Conservation (phyloP, 768 basidiomycete genomes). For the Holtermanniella nyarrowii region DNA sequence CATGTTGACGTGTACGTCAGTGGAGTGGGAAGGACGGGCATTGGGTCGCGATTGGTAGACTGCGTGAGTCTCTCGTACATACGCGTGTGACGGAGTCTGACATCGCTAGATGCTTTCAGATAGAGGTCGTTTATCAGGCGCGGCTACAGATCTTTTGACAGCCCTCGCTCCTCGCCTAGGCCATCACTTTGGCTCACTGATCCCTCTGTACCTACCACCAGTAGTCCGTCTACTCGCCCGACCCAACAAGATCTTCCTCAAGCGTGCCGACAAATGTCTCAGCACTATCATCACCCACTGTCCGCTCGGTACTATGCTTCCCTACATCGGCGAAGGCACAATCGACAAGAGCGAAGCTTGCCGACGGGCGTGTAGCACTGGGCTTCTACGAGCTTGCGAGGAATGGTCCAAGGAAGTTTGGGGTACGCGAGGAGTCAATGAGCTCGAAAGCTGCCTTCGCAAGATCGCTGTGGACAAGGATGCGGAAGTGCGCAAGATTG, state of each 20-base stretch:
- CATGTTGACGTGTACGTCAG: slow-evolving; percentile 28
- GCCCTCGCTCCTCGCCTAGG: slow-evolving; percentile 41
- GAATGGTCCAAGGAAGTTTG: slow-evolving; percentile 34
- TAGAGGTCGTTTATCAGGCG: slow-evolving; percentile 35
- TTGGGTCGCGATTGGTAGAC: slow-evolving; percentile 28
- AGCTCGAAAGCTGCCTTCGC: slow-evolving; percentile 39
- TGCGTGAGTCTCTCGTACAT: slow-evolving; percentile 26
- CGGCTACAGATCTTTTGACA: slow-evolving; percentile 39
- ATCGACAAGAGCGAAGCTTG: slow-evolving; percentile 36
- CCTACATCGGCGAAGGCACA: slow-evolving; percentile 33
- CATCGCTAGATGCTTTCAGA: slow-evolving; percentile 36
- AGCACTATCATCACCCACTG: slow-evolving; percentile 40
- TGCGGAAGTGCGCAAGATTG: slow-evolving; percentile 38
- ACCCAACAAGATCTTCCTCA: slow-evolving; percentile 44
- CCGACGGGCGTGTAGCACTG: slow-evolving; percentile 25
- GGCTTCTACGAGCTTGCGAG: slow-evolving; percentile 23
- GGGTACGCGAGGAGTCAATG: slow-evolving; percentile 23
- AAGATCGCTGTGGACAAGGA: slow-evolving; percentile 43
- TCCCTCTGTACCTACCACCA: slow-evolving; percentile 40
- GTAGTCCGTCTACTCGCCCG: slow-evolving; percentile 41
- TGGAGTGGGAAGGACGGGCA: slow-evolving; percentile 34
- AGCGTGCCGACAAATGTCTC: slow-evolving; percentile 40
- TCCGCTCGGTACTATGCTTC: slow-evolving; percentile 34
- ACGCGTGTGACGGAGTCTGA: not conserved
- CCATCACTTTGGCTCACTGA: slow-evolving; percentile 36